Conservation (phyloP, 345 rosid species). For the Crucihimalaya himalaica region DNA sequence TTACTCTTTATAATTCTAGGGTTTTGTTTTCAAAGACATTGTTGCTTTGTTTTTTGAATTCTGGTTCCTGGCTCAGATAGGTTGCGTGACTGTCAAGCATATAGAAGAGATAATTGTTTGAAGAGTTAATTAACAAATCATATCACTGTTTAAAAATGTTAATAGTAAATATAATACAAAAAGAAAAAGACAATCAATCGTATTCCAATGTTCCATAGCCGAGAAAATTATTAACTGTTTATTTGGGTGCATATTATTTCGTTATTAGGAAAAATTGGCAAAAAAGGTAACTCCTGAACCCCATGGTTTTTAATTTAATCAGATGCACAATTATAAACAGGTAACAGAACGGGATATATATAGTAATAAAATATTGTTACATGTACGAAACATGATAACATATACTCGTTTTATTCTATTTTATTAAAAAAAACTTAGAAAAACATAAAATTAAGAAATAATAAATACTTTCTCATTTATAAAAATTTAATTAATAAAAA, state of each 20-base stretch:
- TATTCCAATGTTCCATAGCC: not conserved
- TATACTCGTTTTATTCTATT: no score
- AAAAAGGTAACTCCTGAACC: not conserved
- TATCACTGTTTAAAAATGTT: not conserved
- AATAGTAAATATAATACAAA: not conserved
- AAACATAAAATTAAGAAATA: no score
- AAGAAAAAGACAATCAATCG: not conserved
- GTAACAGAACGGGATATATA: no score
- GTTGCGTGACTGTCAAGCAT: conserved; percentile 16
- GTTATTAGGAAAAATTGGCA: not conserved
- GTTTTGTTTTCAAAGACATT: not conserved
- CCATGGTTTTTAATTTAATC: not conserved
- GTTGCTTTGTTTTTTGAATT: not conserved
- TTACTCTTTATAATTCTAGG: not conserved
- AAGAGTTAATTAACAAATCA: not conserved
- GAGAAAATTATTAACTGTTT: not conserved
- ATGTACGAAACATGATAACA: no score
- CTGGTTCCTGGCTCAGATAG: not conserved
- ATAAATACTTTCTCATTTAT: no score
- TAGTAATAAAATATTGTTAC: no score
- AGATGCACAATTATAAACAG: no score
- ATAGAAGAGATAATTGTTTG: not conserved
- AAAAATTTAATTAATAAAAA: no score
- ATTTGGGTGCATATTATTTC: not conserved
- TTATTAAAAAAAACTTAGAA: no score